Evolutionary conservation across 805 yeast species (phyloP), one percentile per base, ranked within the genome.

Genomic region (Candida ovalis): DNA sequence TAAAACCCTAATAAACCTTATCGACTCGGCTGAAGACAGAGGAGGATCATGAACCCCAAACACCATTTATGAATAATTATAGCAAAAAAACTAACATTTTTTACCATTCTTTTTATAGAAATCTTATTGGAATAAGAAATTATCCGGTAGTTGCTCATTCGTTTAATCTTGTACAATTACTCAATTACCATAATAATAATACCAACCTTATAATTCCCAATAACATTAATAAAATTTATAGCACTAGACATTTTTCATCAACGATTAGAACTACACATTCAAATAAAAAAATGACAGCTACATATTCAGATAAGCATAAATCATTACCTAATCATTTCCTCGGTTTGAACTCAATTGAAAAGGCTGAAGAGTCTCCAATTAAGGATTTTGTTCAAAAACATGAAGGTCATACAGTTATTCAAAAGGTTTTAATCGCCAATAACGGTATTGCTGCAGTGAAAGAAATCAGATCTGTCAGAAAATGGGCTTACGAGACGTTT

Each of bases 381-480:
- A 86, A 86, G 57, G 92, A 88, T 63, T 94, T 90, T 64, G 97
- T 95, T 54, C 77, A 76, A 59, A 75, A 79, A 44, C 87, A 86
- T 62, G 88, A 87, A 47, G 99, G 99, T 64, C 99, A 94, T 73
- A 90, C 99, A 5, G 96, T 94, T 42, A 89, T 94, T 61, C 78
- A 85, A 47, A 85, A 82, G 59, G 85, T 94, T 33, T 77, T 94
- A 56, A 94, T 94, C 62, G 98, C 99, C 50, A 95, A 95, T 71
- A 94, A 94, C 67, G 99, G 99, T 81, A 95, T 94, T 68, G 99
- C 96, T 18, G 99, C 99, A 42, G 99, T 94, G 50, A 94, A 94
- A 69, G 98, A 94, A 74, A 95, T 94, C 67, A 80, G 99, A 62
- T 88, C 96, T 9, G 91, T 94, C 40, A 82, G 99, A 72, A 94